A percentile compares a stretch with the other conserved stretches of the same genome.
Evolutionary conservation across 805 yeast genomes (phyloP).

Genomic region (baker's yeast (Saccharomyces cerevisiae)): DNA sequence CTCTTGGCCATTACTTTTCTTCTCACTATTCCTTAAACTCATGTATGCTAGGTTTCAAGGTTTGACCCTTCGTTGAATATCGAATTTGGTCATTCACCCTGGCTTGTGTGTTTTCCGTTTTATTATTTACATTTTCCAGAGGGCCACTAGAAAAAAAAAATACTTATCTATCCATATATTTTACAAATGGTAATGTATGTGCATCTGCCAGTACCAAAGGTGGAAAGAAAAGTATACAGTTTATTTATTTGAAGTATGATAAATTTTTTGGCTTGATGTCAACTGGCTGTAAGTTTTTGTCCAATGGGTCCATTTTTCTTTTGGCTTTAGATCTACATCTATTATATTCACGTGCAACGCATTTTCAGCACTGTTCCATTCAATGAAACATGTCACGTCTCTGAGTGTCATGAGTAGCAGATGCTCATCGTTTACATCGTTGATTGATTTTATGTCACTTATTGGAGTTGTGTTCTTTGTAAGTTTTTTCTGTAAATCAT

Average conservation of each 20-base stretch:
- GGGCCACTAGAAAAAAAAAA: not conserved
- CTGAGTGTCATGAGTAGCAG: conserved; percentile 32
- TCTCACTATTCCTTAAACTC: not conserved
- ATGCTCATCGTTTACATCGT: conserved; percentile 15
- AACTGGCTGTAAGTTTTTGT: conserved; percentile 31
- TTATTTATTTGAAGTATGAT: not conserved
- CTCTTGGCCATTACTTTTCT: not conserved
- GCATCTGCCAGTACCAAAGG: not conserved
- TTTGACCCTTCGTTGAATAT: not conserved
- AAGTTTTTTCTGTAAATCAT: conserved; percentile 17
- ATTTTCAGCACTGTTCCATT: conserved; percentile 9
- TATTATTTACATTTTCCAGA: not conserved
- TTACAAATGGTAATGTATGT: not conserved
- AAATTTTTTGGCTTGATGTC: not conserved
- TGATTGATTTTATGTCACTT: conserved; percentile 1
- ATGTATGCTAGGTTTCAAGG: not conserved
- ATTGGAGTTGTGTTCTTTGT: not conserved
- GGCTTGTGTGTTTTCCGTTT: not conserved
- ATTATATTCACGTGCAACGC: conserved; percentile 28
- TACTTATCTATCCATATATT: not conserved
- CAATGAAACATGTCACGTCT: conserved; percentile 33
- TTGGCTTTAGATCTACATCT: conserved; percentile 48
- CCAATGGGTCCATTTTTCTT: conserved; percentile 43
- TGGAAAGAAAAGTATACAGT: not conserved
- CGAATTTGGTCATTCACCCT: not conserved